These are phyloP conservation scores for Tarenaya hassleriana DNA, from an alignment of 345 rosid species.

Conservation along the genomic window DNA sequence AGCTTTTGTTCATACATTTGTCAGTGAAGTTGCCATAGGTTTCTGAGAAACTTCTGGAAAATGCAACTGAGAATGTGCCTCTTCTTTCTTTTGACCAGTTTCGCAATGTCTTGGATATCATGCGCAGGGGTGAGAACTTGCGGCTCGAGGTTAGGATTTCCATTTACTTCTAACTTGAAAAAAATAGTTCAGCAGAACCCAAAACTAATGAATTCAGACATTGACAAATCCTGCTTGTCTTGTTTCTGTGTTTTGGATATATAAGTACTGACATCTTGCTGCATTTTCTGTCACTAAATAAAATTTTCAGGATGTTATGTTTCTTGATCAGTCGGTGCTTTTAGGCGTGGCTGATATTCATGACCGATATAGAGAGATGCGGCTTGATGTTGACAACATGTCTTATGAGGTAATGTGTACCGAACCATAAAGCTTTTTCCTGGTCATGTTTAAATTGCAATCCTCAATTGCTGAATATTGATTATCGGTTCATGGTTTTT, in stretches of 20 bases:
- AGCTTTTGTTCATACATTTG: background rate
- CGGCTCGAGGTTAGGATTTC: conserved; percentile 58
- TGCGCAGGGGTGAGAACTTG: conserved; percentile 78
- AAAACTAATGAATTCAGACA: background rate
- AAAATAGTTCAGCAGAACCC: background rate
- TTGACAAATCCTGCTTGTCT: conserved; percentile 1
- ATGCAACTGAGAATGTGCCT: conserved; percentile 26
- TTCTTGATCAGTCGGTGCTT: conserved; percentile 62
- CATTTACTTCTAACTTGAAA: background rate
- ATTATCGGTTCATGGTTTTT: conserved; percentile 21
- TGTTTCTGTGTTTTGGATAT: conserved; percentile 8
- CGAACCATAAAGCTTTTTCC: background rate
- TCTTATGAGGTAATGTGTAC: conserved; percentile 68
- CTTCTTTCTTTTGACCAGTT: conserved; percentile 43
- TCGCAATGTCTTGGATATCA: conserved; percentile 69
- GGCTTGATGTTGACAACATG: conserved; percentile 97
- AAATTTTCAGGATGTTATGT: conserved; percentile 66
- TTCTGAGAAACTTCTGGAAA: background rate
- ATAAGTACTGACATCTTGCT: background rate
- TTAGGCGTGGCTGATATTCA: conserved; percentile 61
- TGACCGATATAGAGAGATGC: conserved; percentile 90
- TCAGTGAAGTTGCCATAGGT: conserved; percentile 1
- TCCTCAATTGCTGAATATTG: conserved; percentile 1
- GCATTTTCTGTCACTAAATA: too few species aligned
- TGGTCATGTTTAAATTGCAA: background rate